phyloP scores from a whole-genome alignment of 768 basidiomycete species.

The Boletus vermiculosoides region DNA sequence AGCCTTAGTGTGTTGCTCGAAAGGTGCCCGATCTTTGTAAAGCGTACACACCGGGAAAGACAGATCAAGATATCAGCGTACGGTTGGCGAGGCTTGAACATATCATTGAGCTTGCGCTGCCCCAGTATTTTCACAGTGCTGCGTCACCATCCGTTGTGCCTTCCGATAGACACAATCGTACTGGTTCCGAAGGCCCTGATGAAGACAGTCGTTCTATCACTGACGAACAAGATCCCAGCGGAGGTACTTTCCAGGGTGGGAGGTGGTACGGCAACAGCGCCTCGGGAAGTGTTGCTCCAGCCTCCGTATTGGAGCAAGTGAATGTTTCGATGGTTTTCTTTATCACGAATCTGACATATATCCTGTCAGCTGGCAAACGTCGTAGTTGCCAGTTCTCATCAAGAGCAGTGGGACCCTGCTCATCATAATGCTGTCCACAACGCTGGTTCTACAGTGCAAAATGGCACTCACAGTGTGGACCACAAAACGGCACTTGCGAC shows the following conservation, averaged over 20 bases:
- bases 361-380: conserved; percentile 50
- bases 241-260: conserved; percentile 78
- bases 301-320: conserved; percentile 78
- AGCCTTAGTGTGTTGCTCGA: conserved; percentile 68
- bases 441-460: conserved; percentile 15
- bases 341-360: conserved; percentile 21
- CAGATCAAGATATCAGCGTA: conserved; percentile 75
- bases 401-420: conserved; percentile 27
- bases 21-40: conserved; percentile 88
- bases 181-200: conserved; percentile 51
- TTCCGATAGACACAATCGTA: conserved; percentile 40
- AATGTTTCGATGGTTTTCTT: conserved; percentile 26
- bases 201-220: conserved; percentile 70
- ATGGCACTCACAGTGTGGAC: conserved; percentile 27
- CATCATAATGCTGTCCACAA: conserved; percentile 15
- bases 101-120: conserved; percentile 76
- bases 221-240: conserved; percentile 74
- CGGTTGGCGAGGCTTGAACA: conserved; percentile 76
- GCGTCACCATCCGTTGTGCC: conserved; percentile 34
- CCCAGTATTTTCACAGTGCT: conserved; percentile 60
- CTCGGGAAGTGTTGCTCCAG: conserved; percentile 79
- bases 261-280: conserved; percentile 86
- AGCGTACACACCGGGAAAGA: conserved; percentile 84
- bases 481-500: conserved; percentile 28
- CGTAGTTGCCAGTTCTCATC: conserved; percentile 42